Evolutionary conservation across 2,329 filamentous ascomycete species (phyloP), one percentile per base, ranked within the genome.

Genomic region (Ambrosiella beaveri): DNA sequence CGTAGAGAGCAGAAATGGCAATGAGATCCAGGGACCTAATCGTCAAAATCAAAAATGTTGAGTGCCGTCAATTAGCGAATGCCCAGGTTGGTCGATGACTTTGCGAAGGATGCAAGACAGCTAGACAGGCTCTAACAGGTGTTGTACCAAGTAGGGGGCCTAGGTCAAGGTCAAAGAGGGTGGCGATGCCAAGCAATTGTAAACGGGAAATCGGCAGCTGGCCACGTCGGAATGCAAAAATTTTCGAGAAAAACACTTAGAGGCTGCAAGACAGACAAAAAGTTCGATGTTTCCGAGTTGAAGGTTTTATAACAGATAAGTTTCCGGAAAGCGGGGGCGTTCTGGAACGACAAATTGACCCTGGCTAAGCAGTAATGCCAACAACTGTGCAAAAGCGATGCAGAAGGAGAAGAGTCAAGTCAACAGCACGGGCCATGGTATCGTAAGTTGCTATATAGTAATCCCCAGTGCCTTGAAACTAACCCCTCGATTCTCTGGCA

Each of bases 401-500:
- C 19, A 51, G 12, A 11, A 35, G 12, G 49, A 35, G 35, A 51
- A 13, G 17, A 51, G 49, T 13, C 27, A 27, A 27, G 27, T 27
- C 27, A 27, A 27, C 19, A 51, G 17, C 12, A 51, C 49, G 35
- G 49, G 49, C 35, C 17, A 27, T 15, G 19, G 35, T 51, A 27
- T 49, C 59, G 35, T 57, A 61, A 38, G 58, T 41, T 41, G 27
- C 27, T 27, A 27, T 27, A 27, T 27, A 27, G 27, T 27, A 27
- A 27, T 27, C 27, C 27, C 27, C 27, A 27, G 3, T 27, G 3
- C 27, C 27, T 27, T 27, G 27, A 27, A 27, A 27, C 27, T 27
- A 27, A 4, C 3, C 40, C 40, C 44, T 15, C 11, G 44, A 17
- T 19, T 17, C 8, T 8, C 11, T n/a, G 44, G 19, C 7, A 15